Percentiles rank a stretch among this genome's conserved stretches.
Conservation (phyloP, 257 asterid species). For the Gynochthodes officinalis region DNA sequence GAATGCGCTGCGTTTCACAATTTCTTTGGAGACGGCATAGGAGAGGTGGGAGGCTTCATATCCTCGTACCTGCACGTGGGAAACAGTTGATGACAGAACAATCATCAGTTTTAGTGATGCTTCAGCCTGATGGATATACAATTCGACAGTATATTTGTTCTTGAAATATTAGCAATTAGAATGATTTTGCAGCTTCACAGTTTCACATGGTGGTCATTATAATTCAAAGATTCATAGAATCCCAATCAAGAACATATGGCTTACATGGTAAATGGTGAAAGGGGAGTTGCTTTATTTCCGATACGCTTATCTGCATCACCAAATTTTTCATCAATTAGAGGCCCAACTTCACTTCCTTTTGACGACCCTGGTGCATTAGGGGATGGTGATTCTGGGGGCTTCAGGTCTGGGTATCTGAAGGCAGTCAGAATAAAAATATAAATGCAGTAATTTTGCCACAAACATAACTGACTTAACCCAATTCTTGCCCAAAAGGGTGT, state of each 20-base stretch:
- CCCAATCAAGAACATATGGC: constrained; percentile 11
- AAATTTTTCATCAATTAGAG: constrained; percentile 22
- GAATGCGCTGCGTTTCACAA: constrained; percentile 16
- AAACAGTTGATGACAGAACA: constrained; percentile 7
- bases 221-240: neutral
- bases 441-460: neutral
- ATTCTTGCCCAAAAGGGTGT: too few species aligned
- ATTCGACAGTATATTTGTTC: neutral
- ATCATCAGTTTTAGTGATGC: constrained; percentile 1
- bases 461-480: neutral
- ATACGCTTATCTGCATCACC: constrained; percentile 17
- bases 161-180: neutral
- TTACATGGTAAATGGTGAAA: constrained; percentile 65
- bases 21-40: constrained; percentile 47
- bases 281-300: constrained; percentile 36
- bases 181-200: neutral
- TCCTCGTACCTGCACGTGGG: constrained; percentile 62
- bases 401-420: constrained; percentile 26
- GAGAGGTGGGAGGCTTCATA: constrained; percentile 79
- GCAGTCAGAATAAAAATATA: neutral
- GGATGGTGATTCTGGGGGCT: constrained; percentile 53
- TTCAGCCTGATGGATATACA: neutral
- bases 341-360: constrained; percentile 16
- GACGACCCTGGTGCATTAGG: constrained; percentile 43
- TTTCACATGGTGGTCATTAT: neutral